phyloP scores from a whole-genome alignment of 176 grass and related monocot species.

The Aegilops longissima region DNA sequence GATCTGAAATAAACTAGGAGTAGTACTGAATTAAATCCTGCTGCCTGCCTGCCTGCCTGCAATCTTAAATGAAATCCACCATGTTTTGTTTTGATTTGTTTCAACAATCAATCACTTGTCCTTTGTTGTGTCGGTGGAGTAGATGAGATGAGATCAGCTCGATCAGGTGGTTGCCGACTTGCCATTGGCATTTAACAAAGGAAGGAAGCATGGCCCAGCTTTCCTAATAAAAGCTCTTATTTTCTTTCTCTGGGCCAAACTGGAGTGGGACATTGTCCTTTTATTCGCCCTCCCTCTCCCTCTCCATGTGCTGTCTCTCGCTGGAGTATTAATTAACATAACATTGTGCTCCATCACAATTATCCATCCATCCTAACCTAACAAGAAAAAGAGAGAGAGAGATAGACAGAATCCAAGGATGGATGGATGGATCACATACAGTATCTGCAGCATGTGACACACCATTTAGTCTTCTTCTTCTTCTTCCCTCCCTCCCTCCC shows the following conservation, averaged over 20 bases:
- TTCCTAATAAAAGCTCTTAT: conserved; percentile 7
- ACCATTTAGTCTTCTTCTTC: not conserved
- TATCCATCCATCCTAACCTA: too few relatives aligned
- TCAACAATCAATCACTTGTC: not conserved
- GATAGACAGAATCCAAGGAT: conserved; percentile 30
- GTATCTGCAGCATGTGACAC: conserved; percentile 27
- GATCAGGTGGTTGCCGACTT: conserved; percentile 37
- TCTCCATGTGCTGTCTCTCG: conserved; percentile 20
- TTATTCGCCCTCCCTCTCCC: too few relatives aligned
- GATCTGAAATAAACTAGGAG: not conserved
- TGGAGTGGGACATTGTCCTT: not conserved
- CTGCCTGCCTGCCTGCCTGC: not conserved
- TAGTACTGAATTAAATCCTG: conserved; percentile 5
- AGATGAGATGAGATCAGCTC: not conserved
- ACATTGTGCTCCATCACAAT: not conserved
- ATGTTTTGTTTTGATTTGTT: not conserved
- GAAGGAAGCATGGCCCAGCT: conserved; percentile 29
- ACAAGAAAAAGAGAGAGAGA: too few relatives aligned
- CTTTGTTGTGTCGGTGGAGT: conserved; percentile 37
- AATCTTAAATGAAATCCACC: not conserved
- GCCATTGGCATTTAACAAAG: not conserved
- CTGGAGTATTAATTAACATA: too few relatives aligned
- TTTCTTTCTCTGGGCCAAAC: not conserved
- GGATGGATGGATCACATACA: not conserved
- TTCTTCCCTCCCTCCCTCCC: too few relatives aligned